Percentiles rank a stretch among this genome's conserved stretches.
These are phyloP conservation scores for Euclidium syriacum DNA, from an alignment of 345 rosid genomes.

Conservation along the genomic window DNA sequence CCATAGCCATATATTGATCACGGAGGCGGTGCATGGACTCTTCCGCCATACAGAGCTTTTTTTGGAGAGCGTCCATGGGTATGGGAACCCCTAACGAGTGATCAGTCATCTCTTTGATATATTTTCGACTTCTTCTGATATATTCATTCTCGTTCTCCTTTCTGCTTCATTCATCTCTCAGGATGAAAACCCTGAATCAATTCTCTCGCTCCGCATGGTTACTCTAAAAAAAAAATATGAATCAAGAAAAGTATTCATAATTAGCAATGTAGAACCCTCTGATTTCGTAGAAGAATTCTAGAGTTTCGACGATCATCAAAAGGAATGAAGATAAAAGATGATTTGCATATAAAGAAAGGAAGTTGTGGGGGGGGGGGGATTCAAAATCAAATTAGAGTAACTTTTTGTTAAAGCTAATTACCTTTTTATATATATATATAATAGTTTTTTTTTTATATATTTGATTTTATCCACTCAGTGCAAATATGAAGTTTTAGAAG, in stretches of 20 bases:
- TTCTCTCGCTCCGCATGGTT: conserved; percentile 4
- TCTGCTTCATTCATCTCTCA: not conserved
- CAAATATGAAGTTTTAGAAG: too few species aligned
- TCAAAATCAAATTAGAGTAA: not conserved
- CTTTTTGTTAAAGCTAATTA: too few species aligned
- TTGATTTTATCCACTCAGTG: too few species aligned
- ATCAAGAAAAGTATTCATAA: not conserved
- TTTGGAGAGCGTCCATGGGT: conserved; percentile 42
- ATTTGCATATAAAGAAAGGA: not conserved
- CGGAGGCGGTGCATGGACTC: conserved; percentile 54
- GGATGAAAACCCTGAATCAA: not conserved
- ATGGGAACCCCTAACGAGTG: conserved; percentile 59
- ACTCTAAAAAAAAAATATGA: not conserved
- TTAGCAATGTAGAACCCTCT: not conserved
- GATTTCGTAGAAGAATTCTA: not conserved
- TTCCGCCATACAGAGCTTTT: conserved; percentile 51
- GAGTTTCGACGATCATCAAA: conserved; percentile 4
- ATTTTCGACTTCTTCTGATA: conserved; percentile 52
- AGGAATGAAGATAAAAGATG: not conserved
- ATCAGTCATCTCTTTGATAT: conserved; percentile 60
- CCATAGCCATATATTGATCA: conserved; percentile 36
- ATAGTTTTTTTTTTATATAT: too few species aligned
- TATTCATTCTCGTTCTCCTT: conserved; percentile 33
- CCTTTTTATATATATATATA: too few species aligned
- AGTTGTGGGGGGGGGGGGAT: too few species aligned